Percentiles rank a stretch among this genome's conserved stretches.
Conservation (phyloP, 306 rosid species). For the Gillenia trifoliata region DNA sequence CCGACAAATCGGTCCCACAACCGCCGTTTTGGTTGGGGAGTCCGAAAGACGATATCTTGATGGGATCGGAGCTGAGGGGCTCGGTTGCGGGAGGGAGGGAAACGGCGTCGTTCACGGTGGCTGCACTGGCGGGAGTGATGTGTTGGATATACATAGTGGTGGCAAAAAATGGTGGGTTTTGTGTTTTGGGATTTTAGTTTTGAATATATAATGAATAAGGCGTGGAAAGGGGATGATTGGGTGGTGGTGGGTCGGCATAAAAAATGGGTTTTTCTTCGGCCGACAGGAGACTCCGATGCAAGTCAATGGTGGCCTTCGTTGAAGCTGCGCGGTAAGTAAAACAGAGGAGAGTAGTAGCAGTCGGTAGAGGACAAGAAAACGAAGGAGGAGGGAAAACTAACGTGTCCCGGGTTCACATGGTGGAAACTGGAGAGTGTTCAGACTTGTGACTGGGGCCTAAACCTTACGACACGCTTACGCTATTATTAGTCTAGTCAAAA, state of each 20-base stretch:
- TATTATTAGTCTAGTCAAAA: not conserved
- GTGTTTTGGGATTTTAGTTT: conserved; percentile 37
- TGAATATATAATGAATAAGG: not conserved
- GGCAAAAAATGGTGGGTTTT: conserved; percentile 5
- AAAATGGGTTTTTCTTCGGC: not conserved
- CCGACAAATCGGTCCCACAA: not conserved
- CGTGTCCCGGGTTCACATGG: not conserved
- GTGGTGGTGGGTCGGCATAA: not conserved
- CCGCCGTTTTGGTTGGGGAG: conserved; percentile 35
- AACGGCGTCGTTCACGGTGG: conserved; percentile 20
- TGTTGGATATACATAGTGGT: conserved; percentile 12
- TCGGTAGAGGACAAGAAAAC: not conserved
- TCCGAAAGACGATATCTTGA: conserved; percentile 12
- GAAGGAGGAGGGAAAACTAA: not conserved
- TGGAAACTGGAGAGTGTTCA: not conserved
- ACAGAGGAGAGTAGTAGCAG: not conserved
- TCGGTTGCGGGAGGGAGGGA: conserved; percentile 17
- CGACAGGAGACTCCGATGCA: not conserved
- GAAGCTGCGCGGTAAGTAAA: not conserved
- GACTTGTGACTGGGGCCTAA: not conserved
- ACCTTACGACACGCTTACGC: not conserved
- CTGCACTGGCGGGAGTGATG: conserved; percentile 12
- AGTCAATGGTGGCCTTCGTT: not conserved
- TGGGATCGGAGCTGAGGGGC: conserved; percentile 1
- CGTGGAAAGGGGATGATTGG: not conserved